Conservation (phyloP, 495 filamentous ascomycete species). For the Cercophora newfieldiana region DNA sequence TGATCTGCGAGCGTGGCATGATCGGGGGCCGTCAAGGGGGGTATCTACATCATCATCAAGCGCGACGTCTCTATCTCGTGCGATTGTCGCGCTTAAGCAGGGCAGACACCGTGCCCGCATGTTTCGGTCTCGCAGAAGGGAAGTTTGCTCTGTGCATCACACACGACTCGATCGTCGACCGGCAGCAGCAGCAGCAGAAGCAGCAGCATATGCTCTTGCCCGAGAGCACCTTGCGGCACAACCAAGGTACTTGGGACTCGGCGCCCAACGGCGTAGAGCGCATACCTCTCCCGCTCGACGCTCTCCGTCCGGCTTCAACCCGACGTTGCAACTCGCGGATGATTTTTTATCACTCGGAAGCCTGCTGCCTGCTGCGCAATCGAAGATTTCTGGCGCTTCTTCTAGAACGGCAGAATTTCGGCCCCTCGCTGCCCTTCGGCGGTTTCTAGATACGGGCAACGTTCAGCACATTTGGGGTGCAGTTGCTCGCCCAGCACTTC, state of each 20-base stretch:
- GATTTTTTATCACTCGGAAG: background rate
- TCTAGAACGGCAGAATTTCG: slow-evolving; percentile 1
- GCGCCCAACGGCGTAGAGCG: background rate
- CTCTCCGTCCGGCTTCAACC: background rate
- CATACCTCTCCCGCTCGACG: background rate
- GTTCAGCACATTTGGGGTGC: slow-evolving; percentile 3
- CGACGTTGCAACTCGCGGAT: slow-evolving; percentile 2
- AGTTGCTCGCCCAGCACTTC: background rate
- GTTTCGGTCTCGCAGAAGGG: background rate
- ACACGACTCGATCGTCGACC: background rate
- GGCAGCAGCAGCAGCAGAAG: no score
- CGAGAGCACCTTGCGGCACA: background rate
- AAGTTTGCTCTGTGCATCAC: background rate
- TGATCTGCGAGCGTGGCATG: slow-evolving; percentile 1
- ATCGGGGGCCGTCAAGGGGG: background rate
- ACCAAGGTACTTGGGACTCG: background rate
- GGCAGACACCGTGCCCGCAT: background rate
- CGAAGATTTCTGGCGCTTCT: background rate
- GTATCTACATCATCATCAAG: slow-evolving; percentile 2
- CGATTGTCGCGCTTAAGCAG: slow-evolving; percentile 9
- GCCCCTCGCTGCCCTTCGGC: background rate
- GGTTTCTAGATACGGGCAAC: background rate
- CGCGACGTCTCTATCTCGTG: background rate
- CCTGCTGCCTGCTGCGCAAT: background rate
- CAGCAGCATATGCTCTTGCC: background rate